A percentile compares a stretch with the other conserved stretches of the same genome.
These are phyloP conservation scores for Thielaviopsis euricoi DNA, from an alignment of 2,329 filamentous ascomycete species.

Conservation along the genomic window DNA sequence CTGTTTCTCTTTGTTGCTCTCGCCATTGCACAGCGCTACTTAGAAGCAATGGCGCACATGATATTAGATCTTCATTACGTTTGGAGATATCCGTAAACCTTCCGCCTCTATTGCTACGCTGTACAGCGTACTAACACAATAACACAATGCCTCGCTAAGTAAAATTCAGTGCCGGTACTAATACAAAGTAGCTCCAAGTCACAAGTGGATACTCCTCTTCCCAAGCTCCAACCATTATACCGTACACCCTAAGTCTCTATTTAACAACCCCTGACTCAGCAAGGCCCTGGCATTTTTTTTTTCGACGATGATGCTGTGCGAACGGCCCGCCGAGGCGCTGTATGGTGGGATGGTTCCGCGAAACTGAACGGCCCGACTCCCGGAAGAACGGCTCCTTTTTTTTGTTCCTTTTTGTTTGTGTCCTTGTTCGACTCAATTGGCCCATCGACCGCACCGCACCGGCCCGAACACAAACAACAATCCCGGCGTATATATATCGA, in stretches of 20 bases:
- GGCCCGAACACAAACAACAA: not conserved
- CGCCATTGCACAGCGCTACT: too few relatives aligned
- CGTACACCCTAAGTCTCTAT: not conserved
- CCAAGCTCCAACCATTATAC: not conserved
- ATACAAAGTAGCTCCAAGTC: not conserved
- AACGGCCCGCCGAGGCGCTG: not conserved
- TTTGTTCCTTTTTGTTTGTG: not conserved
- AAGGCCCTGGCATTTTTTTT: not conserved
- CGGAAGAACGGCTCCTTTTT: not conserved
- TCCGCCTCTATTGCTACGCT: too few relatives aligned
- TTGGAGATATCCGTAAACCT: too few relatives aligned
- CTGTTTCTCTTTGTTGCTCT: not conserved
- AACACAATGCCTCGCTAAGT: too few relatives aligned
- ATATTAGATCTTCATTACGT: too few relatives aligned
- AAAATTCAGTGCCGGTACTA: too few relatives aligned
- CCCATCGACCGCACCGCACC: not conserved
- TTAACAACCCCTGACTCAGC: not conserved
- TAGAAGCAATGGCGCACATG: too few relatives aligned
- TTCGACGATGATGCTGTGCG: not conserved
- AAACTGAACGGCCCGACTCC: not conserved
- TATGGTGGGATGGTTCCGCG: not conserved
- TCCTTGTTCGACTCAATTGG: not conserved
- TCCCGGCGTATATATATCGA: not conserved
- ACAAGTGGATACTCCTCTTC: not conserved
- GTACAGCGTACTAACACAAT: too few relatives aligned